phyloP scores from a whole-genome alignment of 371 early-diverging fungal genomes.

The Rhizopus sp. region DNA sequence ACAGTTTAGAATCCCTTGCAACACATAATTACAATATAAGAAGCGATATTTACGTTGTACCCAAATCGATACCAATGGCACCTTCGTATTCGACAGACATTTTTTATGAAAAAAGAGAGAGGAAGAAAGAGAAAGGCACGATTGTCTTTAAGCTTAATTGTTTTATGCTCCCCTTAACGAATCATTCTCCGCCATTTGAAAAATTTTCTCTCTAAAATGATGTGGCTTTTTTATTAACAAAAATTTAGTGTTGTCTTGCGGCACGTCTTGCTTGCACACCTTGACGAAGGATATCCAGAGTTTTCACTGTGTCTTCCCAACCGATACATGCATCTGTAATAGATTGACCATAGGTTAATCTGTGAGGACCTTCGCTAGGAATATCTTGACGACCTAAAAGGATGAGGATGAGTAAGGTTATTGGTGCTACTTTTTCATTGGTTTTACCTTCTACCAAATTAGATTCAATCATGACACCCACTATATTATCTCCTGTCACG shows the following conservation, averaged over 20 bases:
- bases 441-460: conserved; percentile 66
- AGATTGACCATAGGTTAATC: conserved; percentile 69
- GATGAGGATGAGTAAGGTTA: not conserved
- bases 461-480: conserved; percentile 87
- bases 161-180: not conserved
- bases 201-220: conserved; percentile 2
- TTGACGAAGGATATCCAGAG: conserved; percentile 62
- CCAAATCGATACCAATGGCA: conserved; percentile 65
- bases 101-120: conserved; percentile 20
- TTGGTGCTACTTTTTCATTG: not conserved
- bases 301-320: conserved; percentile 75
- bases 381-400: conserved; percentile 64
- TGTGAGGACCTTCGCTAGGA: conserved; percentile 60
- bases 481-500: conserved; percentile 60
- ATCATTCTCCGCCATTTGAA: not conserved
- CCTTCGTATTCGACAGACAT: conserved; percentile 68
- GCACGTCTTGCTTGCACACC: conserved; percentile 70
- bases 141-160: not conserved
- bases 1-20: conserved; percentile 11
- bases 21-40: not conserved
- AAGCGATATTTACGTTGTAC: conserved; percentile 27
- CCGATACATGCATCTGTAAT: conserved; percentile 84
- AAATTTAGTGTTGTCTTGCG: conserved; percentile 23
- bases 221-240: not conserved
- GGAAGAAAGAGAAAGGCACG: conserved; percentile 31